Percentiles rank a stretch among this genome's conserved stretches.
These are phyloP conservation scores for Smittium mucronatum DNA, from an alignment of 371 early-diverging fungal genomes.

Conservation along the genomic window DNA sequence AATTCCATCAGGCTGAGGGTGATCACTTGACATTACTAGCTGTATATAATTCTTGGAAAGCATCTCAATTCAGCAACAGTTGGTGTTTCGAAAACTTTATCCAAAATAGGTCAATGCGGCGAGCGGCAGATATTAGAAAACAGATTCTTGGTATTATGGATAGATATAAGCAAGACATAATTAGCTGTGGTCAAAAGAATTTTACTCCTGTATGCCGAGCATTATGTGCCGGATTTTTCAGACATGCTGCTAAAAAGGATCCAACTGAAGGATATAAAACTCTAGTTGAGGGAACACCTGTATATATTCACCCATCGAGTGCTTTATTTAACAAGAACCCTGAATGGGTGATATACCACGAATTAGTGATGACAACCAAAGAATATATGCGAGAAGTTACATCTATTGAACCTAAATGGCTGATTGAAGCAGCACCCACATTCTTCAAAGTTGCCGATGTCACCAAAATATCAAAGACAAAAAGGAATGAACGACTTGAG, in stretches of 20 bases:
- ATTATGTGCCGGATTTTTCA: conserved; percentile 85
- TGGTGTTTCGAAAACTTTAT: conserved; percentile 97
- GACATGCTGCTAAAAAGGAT: conserved; percentile 93
- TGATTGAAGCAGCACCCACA: conserved; percentile 91
- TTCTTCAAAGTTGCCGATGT: conserved; percentile 90
- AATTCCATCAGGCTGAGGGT: conserved; percentile 95
- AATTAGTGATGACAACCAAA: conserved; percentile 90
- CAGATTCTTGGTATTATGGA: conserved; percentile 95
- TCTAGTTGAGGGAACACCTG: conserved; percentile 89
- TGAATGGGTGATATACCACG: conserved; percentile 97
- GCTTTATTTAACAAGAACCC: conserved; percentile 91
- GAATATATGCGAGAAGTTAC: conserved; percentile 97
- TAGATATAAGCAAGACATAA: conserved; percentile 81
- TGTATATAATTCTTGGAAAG: conserved; percentile 89
- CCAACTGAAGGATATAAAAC: conserved; percentile 97
- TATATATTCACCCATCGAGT: conserved; percentile 89
- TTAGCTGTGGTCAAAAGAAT: conserved; percentile 76
- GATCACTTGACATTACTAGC: conserved; percentile 92
- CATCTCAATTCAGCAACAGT: conserved; percentile 66
- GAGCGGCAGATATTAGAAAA: conserved; percentile 87
- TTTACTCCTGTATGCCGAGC: conserved; percentile 80
- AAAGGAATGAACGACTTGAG: conserved; percentile 81
- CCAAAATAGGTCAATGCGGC: conserved; percentile 76
- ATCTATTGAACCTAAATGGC: conserved; percentile 93
- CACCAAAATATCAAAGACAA: conserved; percentile 80